Base-by-base conservation (phyloP, 345 rosid species). In the Excoecaria agallocha region DNA sequence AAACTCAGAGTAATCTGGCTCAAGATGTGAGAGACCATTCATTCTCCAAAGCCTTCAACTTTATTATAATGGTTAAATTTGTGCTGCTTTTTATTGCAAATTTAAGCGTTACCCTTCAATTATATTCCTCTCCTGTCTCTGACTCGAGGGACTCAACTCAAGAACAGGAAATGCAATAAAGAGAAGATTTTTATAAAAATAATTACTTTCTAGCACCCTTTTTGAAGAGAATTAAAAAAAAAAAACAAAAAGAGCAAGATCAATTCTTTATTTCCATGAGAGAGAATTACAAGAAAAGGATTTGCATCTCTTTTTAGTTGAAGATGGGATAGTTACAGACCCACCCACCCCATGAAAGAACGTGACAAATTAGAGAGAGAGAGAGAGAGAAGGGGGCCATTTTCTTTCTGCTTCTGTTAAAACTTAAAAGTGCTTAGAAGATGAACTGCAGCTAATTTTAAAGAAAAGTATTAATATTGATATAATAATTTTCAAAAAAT, bases 1-100 rank as follows among this genome's bases (percentile, higher is more conserved):
- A 87, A 87, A 95, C 76, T 90, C 96, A 75, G 87, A 81, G 80
- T 58, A 62, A 58, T 87, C 95, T 68, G 76, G 69, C 57, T 86
- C 90, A 63, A 73, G 81, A 76, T 70, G 84, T 66, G 77, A 71
- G 59, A 86, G 85, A 82, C 87, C 88, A 77, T 87, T 90, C 98
- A 93, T 93, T 74, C 78, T 85, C 65, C 76, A 37, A 63, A 65
- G 66, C 46, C 35, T 46, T 5, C 30, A 30, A 35, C 41, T 52
- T 54, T 54, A 45, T n/a, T 12, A 24, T 58, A 0, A 4, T 6
- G 3, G 13, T 13, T 8, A 46, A n/a, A 15, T 68, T 24, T 30
- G 30, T 30, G 30, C 70, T 68, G 75, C 41, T 22, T 72, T 48
- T 71, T 30, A 24, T 50, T 69, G 51, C 46, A 63, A 64, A 74